These are phyloP conservation scores for Dentipellis sp. DNA, from an alignment of 768 basidiomycete species.

Conservation along the genomic window DNA sequence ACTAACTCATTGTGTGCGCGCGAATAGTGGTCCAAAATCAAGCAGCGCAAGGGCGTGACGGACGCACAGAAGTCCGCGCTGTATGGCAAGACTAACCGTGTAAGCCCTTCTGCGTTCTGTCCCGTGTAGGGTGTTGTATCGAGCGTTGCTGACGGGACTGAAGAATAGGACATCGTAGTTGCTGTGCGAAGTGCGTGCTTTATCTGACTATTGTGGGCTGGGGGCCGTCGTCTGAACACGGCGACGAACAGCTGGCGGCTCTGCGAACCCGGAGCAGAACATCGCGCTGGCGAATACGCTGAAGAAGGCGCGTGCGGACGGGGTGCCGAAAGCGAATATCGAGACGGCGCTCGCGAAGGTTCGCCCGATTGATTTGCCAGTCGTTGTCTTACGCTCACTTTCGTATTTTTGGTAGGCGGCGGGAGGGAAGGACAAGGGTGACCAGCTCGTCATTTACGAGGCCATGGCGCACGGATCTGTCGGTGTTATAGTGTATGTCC, in stretches of 20 bases:
- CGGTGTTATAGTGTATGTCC: conserved; percentile 15
- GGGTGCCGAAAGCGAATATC: conserved; percentile 14
- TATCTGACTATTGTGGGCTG: background rate
- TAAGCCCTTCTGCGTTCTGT: background rate
- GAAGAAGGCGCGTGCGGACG: conserved; percentile 9
- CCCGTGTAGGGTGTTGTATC: background rate
- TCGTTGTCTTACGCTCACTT: background rate
- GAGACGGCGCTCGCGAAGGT: conserved; percentile 14
- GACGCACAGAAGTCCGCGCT: conserved; percentile 10
- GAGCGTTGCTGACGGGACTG: background rate
- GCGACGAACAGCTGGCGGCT: conserved; percentile 8
- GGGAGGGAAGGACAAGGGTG: conserved; percentile 6
- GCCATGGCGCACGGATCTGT: conserved; percentile 13
- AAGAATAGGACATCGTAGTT: conserved; percentile 12
- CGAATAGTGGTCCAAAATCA: conserved; percentile 14
- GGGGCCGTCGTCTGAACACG: background rate
- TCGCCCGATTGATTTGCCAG: background rate
- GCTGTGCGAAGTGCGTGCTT: conserved; percentile 13
- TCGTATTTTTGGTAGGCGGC: conserved; percentile 2
- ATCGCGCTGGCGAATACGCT: conserved; percentile 8
- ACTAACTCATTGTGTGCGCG: background rate
- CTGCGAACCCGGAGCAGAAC: conserved; percentile 7
- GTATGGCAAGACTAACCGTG: conserved; percentile 8
- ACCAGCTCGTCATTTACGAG: conserved; percentile 10
- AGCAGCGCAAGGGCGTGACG: conserved; percentile 11